Evolutionary conservation across 2,329 filamentous ascomycete genomes (phyloP), one percentile per base, ranked within the genome.

Genomic region (Sordariomycetes sp.): DNA sequence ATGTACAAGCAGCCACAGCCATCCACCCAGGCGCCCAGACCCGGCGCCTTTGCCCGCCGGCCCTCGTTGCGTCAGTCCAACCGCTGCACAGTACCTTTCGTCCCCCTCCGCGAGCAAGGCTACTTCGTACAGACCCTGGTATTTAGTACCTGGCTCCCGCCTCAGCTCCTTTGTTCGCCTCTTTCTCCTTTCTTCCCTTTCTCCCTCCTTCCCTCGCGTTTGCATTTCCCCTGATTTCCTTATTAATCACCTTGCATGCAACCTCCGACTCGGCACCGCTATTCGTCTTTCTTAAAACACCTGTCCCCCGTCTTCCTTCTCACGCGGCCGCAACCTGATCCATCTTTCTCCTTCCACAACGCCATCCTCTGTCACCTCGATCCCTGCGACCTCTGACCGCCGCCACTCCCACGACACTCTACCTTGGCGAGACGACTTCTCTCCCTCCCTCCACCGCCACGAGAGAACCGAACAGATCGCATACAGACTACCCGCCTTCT

Each of bases 151-250:
- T 24, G 32, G 10, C n/a, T 40, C 28, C 24, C 53, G 40, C 25
- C 35, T 52, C 58, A 20, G 52, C 53, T 34, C 54, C 48, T n/a
- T 55, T 52, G 34, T 54, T 56, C 37, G 43, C 48, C 34, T 57
- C 52, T 43, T 53, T 52, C 25, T 32, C 50, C n/a, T 20, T 37
- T 25, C 28, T 28, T n/a, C 35, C 25, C 16, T 50, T 14, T 35
- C 40, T 16, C 40, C 22, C 48, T 50, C 54, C 20, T 57, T 51
- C 55, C 24, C 22, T 24, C 37, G 37, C 35, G 20, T 20, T 57
- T 16, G 25, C 32, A 20, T 37, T 32, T n/a, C 48, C 48, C 28
- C 46, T 12, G 46, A 24, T 24, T 53, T 25, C 50, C 32, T 57
- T 48, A 57, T 40, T 53, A 52, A 35, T 32, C 50, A 52, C n/a